Base-by-base conservation (phyloP, 371 early-diverging fungal species). In the Nematocida minor region DNA sequence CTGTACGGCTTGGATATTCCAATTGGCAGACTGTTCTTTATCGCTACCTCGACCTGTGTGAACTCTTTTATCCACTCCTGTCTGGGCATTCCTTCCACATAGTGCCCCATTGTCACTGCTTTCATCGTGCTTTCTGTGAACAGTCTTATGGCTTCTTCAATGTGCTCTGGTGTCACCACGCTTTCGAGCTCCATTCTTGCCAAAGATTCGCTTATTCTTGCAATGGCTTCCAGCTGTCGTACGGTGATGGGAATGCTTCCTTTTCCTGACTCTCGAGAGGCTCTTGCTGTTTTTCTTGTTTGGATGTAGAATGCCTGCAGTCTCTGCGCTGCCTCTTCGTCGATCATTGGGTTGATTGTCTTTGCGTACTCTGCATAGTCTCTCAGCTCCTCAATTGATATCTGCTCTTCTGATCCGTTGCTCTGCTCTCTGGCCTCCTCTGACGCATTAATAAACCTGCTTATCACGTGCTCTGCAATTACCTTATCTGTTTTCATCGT, bases 81-180 rank as follows among this genome's bases (percentile, higher is more conserved):
- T n/a, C 85, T 55, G 4, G 71, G 48, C 84, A 85, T 85, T 31
- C 85, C 87, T 62, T 85, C 87, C 1, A 85, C 46, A 67, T 69
- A 79, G 64, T 87, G 83, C 9, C 87, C 87, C 69, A 81, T 79
- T 14, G 78, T 49, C 9, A 85, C 86, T 0, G 98, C 98, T 79
- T 92, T 92, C 92, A 97, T 92, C 6, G 99, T 99, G 22, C 95
- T 94, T 68, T 89, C 88, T 83, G 92, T 92, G 87, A 99, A 99
- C 55, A 99, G 85, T 25, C 96, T 89, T 57, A 97, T 92, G 2
- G 98, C 99, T 85, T 97, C 97, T 68, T 94, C 94, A 25, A 97
- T 95, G 83, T 99, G 96, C 57, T 87, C 85, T 68, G 90, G 90
- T 0, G 88, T 90, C 6, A 93, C 96, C 0, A 89, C 87, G 16